Conservation (phyloP, 169 alveolate species). For the Babesia divergens region DNA sequence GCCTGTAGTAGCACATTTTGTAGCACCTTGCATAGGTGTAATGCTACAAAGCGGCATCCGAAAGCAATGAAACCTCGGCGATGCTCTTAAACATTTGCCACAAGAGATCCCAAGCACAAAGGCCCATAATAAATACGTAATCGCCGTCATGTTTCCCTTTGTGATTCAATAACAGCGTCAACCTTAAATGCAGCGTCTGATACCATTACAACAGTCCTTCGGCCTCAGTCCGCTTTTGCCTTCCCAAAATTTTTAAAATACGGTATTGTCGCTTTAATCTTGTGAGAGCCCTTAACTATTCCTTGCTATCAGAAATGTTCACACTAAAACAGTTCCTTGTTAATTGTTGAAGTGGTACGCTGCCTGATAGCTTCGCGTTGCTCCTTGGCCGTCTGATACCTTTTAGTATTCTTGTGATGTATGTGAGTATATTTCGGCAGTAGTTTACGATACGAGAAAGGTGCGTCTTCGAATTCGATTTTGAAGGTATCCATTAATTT, state of each 20-base stretch:
- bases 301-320: too few relatives aligned
- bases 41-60: conserved; percentile 5
- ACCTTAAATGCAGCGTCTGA: too few relatives aligned
- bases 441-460: conserved; percentile 14
- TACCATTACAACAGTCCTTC: too few relatives aligned
- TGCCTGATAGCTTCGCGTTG: conserved; percentile 19
- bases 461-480: conserved; percentile 47
- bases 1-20: neutral
- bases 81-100: neutral
- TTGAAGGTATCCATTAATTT: conserved; percentile 45
- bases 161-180: neutral
- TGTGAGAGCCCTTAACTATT: too few relatives aligned
- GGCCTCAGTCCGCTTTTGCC: too few relatives aligned
- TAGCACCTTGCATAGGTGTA: neutral
- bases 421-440: conserved; percentile 26
- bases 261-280: too few relatives aligned
- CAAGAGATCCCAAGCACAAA: neutral
- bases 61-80: neutral
- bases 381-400: conserved; percentile 54
- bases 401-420: conserved; percentile 35
- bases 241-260: too few relatives aligned
- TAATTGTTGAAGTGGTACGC: conserved; percentile 1
- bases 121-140: neutral
- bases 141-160: neutral
- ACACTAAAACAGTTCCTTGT: conserved; percentile 9